A percentile compares a stretch with the other conserved stretches of the same genome.
Conservation (phyloP, 345 rosid species). For the Microthlaspi erraticum region DNA sequence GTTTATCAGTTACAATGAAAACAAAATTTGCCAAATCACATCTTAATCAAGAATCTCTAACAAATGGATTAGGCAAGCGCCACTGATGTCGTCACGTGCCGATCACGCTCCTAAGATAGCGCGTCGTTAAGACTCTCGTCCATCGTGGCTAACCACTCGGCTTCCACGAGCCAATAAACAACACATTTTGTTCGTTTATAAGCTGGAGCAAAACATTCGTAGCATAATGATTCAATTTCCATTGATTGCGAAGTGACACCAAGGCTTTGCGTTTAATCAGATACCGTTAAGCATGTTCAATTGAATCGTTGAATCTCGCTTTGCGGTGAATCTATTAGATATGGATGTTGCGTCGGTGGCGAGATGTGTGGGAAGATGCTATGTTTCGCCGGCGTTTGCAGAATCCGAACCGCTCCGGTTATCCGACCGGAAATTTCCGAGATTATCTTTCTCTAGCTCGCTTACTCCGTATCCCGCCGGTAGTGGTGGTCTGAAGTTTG, state of each 20-base stretch:
- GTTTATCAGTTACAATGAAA: background rate
- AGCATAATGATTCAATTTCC: background rate
- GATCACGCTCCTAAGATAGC: conserved; percentile 4
- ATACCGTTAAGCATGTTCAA: conserved; percentile 23
- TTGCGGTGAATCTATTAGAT: background rate
- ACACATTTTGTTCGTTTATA: background rate
- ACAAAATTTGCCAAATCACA: conserved; percentile 21
- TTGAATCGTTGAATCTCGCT: conserved; percentile 34
- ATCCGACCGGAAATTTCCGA: conserved; percentile 35
- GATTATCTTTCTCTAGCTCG: conserved; percentile 19
- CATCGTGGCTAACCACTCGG: conserved; percentile 35
- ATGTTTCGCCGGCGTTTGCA: conserved; percentile 23
- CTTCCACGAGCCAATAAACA: conserved; percentile 32
- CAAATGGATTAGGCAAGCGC: conserved; percentile 23
- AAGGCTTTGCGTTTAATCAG: no score
- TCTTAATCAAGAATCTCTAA: no score
- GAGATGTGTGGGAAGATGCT: conserved; percentile 31
- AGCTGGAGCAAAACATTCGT: background rate
- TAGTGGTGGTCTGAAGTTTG: conserved; percentile 5
- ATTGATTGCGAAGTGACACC: no score
- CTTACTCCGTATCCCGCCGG: background rate
- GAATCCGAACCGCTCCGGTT: conserved; percentile 18
- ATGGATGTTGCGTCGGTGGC: conserved; percentile 38
- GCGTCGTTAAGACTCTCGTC: conserved; percentile 1
- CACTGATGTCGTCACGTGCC: background rate